Evolutionary conservation across 352 stramenopile species (phyloP).

Genomic region (Pythium brachiatum): DNA sequence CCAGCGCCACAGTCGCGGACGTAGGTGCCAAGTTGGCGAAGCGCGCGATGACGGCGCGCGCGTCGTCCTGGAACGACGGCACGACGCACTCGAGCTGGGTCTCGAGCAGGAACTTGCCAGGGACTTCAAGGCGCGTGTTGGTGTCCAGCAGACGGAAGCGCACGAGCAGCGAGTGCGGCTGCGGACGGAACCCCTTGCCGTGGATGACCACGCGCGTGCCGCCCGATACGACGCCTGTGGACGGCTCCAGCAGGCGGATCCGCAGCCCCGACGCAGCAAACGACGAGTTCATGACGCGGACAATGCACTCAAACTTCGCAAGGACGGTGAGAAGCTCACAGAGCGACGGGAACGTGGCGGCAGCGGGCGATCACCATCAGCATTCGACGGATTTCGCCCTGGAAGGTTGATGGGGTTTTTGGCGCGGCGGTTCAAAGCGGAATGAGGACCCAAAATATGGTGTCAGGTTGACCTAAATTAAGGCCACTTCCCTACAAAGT

Average conservation of each 20-base stretch:
- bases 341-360: not conserved
- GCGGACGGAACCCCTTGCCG: constrained; percentile 53
- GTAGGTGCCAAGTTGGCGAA: constrained; percentile 42
- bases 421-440: not conserved
- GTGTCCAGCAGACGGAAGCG: constrained; percentile 42
- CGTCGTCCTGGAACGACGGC: constrained; percentile 44
- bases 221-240: constrained; percentile 39
- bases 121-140: constrained; percentile 35
- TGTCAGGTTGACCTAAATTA: not conserved
- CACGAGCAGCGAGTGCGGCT: constrained; percentile 63
- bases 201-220: constrained; percentile 57
- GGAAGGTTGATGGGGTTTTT: not conserved
- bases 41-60: constrained; percentile 31
- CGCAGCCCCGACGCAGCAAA: constrained; percentile 26
- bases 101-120: constrained; percentile 47
- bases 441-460: not conserved
- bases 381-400: not conserved
- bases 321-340: not conserved
- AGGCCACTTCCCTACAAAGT: not conserved
- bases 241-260: constrained; percentile 54
- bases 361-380: not conserved
- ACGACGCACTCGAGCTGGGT: constrained; percentile 60
- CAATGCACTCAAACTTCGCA: not conserved
- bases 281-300: not conserved
- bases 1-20: constrained; percentile 39